Percentiles rank a stretch among this genome's conserved stretches.
Evolutionary conservation across 345 rosid species (phyloP).

Genomic region (Anastatica hierochuntica): DNA sequence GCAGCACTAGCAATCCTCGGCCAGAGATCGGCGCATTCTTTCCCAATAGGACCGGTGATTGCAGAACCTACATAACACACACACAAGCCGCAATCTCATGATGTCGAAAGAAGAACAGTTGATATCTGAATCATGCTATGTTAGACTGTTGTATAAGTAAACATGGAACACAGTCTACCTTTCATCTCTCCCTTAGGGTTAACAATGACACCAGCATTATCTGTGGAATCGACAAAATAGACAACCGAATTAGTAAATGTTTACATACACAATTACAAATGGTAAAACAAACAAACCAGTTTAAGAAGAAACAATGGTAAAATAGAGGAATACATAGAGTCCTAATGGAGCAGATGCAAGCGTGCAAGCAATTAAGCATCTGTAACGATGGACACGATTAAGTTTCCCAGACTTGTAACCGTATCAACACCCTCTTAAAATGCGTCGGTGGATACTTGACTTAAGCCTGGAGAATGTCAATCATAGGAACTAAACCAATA

Average conservation of each 20-base stretch:
- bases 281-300: too few relatives aligned
- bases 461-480: constrained; percentile 34
- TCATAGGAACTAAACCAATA: not conserved
- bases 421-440: constrained; percentile 39
- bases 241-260: not conserved
- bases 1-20: constrained; percentile 87
- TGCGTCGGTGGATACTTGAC: constrained; percentile 47
- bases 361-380: constrained; percentile 28
- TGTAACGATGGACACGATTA: constrained; percentile 47
- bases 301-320: not conserved
- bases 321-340: constrained; percentile 22
- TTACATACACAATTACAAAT: too few relatives aligned
- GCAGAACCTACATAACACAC: constrained; percentile 55
- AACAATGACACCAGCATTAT: constrained; percentile 95
- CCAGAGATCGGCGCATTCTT: constrained; percentile 93
- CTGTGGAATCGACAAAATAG: constrained; percentile 27
- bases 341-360: constrained; percentile 76
- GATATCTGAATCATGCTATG: not conserved
- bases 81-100: not conserved
- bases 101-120: not conserved
- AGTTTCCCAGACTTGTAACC: constrained; percentile 61
- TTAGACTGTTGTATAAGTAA: too few relatives aligned
- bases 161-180: too few relatives aligned
- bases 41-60: constrained; percentile 87
- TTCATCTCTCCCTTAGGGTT: constrained; percentile 97